phyloP scores from a whole-genome alignment of 768 basidiomycete genomes.

The Agaricus subrufescens region DNA sequence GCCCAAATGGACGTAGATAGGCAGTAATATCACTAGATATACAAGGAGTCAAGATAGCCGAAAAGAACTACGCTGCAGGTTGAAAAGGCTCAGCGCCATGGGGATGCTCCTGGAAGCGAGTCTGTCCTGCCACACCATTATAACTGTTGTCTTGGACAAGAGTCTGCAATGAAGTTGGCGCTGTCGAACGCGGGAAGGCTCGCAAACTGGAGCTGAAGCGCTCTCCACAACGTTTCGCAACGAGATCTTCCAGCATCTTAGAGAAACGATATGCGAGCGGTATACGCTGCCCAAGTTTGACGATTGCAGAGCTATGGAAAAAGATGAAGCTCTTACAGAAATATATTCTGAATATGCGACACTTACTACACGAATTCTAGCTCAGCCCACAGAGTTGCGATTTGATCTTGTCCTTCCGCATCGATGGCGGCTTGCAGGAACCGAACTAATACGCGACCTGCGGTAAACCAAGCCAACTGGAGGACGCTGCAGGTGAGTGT shows the following conservation, averaged over 20 bases:
- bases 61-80: slow-evolving; percentile 21
- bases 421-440: slow-evolving; percentile 64
- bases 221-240: slow-evolving; percentile 33
- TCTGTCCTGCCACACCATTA: slow-evolving; percentile 18
- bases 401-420: slow-evolving; percentile 50
- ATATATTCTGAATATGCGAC: not conserved
- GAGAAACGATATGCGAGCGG: slow-evolving; percentile 61
- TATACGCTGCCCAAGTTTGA: slow-evolving; percentile 60
- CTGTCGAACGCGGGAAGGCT: slow-evolving; percentile 30
- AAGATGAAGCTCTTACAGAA: not conserved
- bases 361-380: slow-evolving; percentile 65
- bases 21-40: not conserved
- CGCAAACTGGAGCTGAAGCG: slow-evolving; percentile 21
- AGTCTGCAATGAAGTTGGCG: slow-evolving; percentile 23
- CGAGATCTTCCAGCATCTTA: slow-evolving; percentile 50
- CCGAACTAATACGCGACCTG: slow-evolving; percentile 60
- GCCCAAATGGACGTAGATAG: not conserved
- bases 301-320: slow-evolving; percentile 45
- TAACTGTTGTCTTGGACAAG: slow-evolving; percentile 25
- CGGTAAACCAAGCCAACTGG: slow-evolving; percentile 67
- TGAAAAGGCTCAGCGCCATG: slow-evolving; percentile 33
- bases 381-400: slow-evolving; percentile 55
- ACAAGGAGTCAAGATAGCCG: slow-evolving; percentile 8
- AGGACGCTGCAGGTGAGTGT: too few relatives aligned
- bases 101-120: slow-evolving; percentile 26